A percentile compares a stretch with the other conserved stretches of the same genome.
These are phyloP conservation scores for Domatiomyces catenatus DNA, from an alignment of 2,329 filamentous ascomycete species.

Conservation along the genomic window DNA sequence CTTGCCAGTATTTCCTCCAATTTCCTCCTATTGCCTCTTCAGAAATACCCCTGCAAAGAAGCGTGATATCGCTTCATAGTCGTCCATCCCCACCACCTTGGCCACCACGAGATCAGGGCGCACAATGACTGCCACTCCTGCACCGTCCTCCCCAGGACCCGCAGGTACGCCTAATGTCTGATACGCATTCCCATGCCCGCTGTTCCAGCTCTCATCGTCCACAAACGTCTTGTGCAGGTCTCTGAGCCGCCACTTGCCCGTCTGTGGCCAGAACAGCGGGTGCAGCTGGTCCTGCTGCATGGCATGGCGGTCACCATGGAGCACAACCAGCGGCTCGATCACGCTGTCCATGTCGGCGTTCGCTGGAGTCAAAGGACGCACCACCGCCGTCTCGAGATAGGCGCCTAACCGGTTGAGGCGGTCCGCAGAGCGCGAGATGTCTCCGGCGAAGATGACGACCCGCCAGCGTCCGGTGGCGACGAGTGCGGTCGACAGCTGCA, in stretches of 20 bases:
- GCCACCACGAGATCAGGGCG: conserved; percentile 41
- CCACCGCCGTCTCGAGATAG: conserved; percentile 25
- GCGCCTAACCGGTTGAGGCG: conserved; percentile 22
- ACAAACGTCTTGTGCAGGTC: conserved; percentile 45
- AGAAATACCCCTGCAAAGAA: conserved; percentile 21
- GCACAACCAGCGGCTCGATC: conserved; percentile 42
- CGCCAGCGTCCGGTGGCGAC: conserved; percentile 39
- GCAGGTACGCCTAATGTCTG: conserved; percentile 32
- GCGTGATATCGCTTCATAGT: conserved; percentile 20
- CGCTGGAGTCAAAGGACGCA: conserved; percentile 30
- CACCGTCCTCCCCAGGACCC: conserved; percentile 19
- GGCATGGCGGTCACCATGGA: conserved; percentile 33
- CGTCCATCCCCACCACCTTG: conserved; percentile 22
- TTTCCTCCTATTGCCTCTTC: neutral
- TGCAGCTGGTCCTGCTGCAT: conserved; percentile 41
- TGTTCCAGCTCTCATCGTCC: conserved; percentile 41
- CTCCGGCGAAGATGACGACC: conserved; percentile 35
- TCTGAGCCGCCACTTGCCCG: conserved; percentile 41
- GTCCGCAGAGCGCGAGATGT: conserved; percentile 20
- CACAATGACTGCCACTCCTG: conserved; percentile 38
- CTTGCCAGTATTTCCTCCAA: too few species aligned
- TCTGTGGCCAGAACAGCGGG: conserved; percentile 39
- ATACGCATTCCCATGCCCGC: conserved; percentile 43
- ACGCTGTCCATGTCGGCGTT: conserved; percentile 36
- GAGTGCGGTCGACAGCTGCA: conserved; percentile 37